Percentiles rank a stretch among this genome's conserved stretches.
These are phyloP conservation scores for Acacia confusa DNA, from an alignment of 306 rosid genomes.

Conservation along the genomic window DNA sequence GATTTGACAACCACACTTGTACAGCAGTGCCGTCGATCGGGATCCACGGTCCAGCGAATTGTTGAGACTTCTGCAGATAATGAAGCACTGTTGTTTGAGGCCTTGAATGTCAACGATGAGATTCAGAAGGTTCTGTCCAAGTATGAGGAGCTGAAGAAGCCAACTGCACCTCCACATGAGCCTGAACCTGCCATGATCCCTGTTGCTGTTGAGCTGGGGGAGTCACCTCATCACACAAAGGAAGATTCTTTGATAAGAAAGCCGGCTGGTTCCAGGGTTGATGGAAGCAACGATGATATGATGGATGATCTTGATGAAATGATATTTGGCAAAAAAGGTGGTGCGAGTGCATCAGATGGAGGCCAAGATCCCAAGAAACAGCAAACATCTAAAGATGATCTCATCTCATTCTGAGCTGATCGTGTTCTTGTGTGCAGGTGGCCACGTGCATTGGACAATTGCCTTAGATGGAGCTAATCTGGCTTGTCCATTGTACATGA, in stretches of 20 bases:
- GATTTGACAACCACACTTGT: slow-evolving; percentile 88
- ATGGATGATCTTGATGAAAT: slow-evolving; percentile 98
- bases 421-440: not conserved
- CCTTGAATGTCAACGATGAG: slow-evolving; percentile 90
- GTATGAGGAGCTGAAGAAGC: slow-evolving; percentile 71
- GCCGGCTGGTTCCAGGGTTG: slow-evolving; percentile 65
- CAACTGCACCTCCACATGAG: slow-evolving; percentile 45
- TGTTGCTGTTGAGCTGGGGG: slow-evolving; percentile 89
- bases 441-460: not conserved
- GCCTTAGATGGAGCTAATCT: not conserved
- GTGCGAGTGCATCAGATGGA: slow-evolving; percentile 52
- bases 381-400: slow-evolving; percentile 76
- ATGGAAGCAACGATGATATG: slow-evolving; percentile 89
- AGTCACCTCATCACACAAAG: slow-evolving; percentile 64
- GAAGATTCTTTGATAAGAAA: slow-evolving; percentile 77
- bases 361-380: slow-evolving; percentile 72
- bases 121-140: slow-evolving; percentile 79
- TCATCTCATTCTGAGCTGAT: slow-evolving; percentile 64
- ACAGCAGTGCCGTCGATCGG: slow-evolving; percentile 83
- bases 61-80: slow-evolving; percentile 83
- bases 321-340: slow-evolving; percentile 88
- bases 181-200: slow-evolving; percentile 99
- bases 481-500: not conserved
- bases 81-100: slow-evolving; percentile 94
- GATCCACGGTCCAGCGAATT: slow-evolving; percentile 60